Evolutionary conservation across 208 protist genomes (phyloP), one percentile per base, ranked within the genome.

Genomic region (Trypanosomatidae sp.): DNA sequence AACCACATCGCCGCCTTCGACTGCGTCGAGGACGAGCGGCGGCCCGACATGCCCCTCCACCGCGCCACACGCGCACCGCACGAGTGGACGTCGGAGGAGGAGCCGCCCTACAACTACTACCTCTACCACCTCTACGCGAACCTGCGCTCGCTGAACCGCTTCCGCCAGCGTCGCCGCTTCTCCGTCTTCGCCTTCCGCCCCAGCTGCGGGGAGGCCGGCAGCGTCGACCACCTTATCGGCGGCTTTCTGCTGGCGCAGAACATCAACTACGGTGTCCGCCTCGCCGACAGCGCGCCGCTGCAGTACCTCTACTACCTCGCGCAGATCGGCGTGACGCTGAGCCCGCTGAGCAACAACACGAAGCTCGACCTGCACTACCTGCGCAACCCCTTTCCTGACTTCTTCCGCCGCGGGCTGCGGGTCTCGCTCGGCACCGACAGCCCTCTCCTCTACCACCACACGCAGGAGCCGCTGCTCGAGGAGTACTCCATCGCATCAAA

Each of bases 21-120:
- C 89, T 98, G 87, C 74, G 98, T 99, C 1, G 99, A 99, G 72
- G 97, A 99, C 84, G 99, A 99, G 82, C 78, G 81, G n/a, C 77
- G 84, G 41, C 81, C 77, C 15, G 91, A 96, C 64, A 72, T 79
- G n/a, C 89, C 89, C 13, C 78, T 94, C 15, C 60, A 83, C 65
- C 79, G 82, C 25, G 83, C 86, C 33, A 83, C 67, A 49, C 80
- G 73, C 41, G 62, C 81, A n/a, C 97, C 98, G 44, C 81, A 92
- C 56, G 87, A 98, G 73, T 99, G 99, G 98, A 94, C 77, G 70
- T 1, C n/a, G n/a, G 86, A 94, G 25, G 90, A 97, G 49, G 99
- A 99, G 77, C 99, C 99, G 62, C 99, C 99, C 30, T 99, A 99
- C 81, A 95, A 97, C 72, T 99, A 99, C 85, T 99, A 99, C 81